Conservation (phyloP, 2,329 filamentous ascomycete species). For the Pleoardoris graminearum region DNA sequence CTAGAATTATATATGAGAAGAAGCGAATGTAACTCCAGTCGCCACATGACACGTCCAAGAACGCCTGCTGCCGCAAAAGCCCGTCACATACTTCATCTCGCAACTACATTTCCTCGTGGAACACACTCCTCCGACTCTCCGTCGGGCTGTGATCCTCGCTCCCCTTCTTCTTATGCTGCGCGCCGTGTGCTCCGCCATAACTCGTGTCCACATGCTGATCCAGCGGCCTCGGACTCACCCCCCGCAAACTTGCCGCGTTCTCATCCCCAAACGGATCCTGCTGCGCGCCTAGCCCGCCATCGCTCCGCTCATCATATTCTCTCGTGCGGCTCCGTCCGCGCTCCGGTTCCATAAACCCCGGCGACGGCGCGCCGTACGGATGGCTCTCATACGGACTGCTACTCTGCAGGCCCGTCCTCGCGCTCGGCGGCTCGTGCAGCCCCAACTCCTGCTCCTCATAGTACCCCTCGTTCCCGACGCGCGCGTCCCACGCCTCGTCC, state of each 20-base stretch:
- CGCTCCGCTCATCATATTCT: conserved; percentile 47
- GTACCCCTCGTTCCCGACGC: conserved; percentile 76
- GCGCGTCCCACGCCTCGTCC: conserved; percentile 83
- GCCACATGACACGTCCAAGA: neutral
- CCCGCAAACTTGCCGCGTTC: conserved; percentile 58
- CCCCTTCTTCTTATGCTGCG: conserved; percentile 46
- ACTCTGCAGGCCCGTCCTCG: conserved; percentile 20
- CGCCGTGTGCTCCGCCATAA: conserved; percentile 44
- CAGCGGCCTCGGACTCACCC: conserved; percentile 74
- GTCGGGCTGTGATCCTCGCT: conserved; percentile 60
- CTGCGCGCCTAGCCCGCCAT: conserved; percentile 33
- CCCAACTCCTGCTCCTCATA: conserved; percentile 79
- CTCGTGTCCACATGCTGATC: conserved; percentile 55
- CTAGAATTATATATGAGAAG: neutral
- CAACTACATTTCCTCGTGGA: conserved; percentile 66
- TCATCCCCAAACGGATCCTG: conserved; percentile 47
- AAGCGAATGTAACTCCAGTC: conserved; percentile 3
- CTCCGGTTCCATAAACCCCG: conserved; percentile 32
- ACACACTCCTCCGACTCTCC: conserved; percentile 67
- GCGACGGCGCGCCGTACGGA: conserved; percentile 32
- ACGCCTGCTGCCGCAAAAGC: neutral
- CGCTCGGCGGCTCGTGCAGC: conserved; percentile 47
- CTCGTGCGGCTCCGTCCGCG: conserved; percentile 55
- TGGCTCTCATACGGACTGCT: conserved; percentile 32
- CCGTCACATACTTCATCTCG: neutral